Conservation (phyloP, 371 early-diverging fungal genomes). For the Thermomucor indicae-seudaticae region DNA sequence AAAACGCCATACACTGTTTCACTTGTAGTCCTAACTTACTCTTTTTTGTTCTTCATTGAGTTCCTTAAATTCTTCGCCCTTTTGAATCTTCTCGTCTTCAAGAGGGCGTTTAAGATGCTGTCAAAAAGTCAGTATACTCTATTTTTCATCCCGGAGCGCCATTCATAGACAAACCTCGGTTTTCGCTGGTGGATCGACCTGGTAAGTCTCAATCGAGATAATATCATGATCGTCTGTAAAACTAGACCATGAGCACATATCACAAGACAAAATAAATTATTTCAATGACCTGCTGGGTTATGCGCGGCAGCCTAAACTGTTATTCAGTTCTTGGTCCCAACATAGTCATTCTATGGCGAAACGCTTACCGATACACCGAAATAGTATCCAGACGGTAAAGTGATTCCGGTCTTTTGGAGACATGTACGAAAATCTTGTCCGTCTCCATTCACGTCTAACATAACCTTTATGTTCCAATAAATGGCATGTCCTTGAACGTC, state of each 20-base stretch:
- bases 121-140: no score
- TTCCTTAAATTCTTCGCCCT: constrained; percentile 51
- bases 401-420: constrained; percentile 52
- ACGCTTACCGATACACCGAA: constrained; percentile 79
- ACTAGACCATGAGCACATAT: no score
- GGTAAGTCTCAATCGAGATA: constrained; percentile 65
- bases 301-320: constrained; percentile 27
- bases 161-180: constrained; percentile 10
- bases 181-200: constrained; percentile 65
- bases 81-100: constrained; percentile 56
- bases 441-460: constrained; percentile 56
- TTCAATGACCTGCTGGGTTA: constrained; percentile 31
- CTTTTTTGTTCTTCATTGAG: constrained; percentile 45
- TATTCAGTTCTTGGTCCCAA: background rate
- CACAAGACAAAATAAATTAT: no score
- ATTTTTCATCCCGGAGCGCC: no score
- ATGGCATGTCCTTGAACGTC: background rate
- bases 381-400: constrained; percentile 71
- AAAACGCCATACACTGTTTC: background rate
- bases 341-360: background rate
- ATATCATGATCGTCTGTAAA: constrained; percentile 78
- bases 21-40: constrained; percentile 21
- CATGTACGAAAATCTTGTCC: constrained; percentile 63
- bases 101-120: constrained; percentile 50
- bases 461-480: constrained; percentile 33